Evolutionary conservation across 768 basidiomycete genomes (phyloP).

Genomic region (Suillus brevipes): DNA sequence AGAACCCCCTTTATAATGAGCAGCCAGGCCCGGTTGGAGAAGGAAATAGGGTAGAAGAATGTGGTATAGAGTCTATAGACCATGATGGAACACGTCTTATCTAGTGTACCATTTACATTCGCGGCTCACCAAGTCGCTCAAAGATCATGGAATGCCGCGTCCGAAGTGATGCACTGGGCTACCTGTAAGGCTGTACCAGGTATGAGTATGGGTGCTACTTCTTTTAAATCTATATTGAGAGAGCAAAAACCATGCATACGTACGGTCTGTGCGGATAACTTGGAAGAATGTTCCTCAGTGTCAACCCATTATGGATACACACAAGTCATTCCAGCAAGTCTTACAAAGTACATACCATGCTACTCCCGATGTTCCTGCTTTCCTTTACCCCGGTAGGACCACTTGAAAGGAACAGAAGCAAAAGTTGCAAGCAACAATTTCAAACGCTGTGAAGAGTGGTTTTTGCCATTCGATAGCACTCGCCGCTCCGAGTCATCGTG

Average conservation of each 20-base stretch:
- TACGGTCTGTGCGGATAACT: neutral
- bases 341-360: neutral
- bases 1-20: neutral
- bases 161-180: neutral
- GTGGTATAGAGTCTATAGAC: too few relatives aligned
- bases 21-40: neutral
- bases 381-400: neutral
- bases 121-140: neutral
- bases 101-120: neutral
- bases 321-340: neutral
- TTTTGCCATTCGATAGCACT: conserved; percentile 1
- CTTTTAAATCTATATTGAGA: neutral
- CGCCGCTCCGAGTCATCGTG: neutral
- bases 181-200: neutral
- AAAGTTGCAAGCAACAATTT: neutral
- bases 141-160: neutral
- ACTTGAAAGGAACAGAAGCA: neutral
- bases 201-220: neutral
- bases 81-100: neutral
- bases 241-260: neutral
- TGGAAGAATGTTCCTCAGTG: neutral
- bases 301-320: neutral
- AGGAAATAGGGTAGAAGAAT: neutral
- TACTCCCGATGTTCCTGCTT: neutral
- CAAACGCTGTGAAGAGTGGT: neutral